Evolutionary conservation across 768 basidiomycete species (phyloP), one percentile per base, ranked within the genome.

Genomic region (Suillus subaureus): DNA sequence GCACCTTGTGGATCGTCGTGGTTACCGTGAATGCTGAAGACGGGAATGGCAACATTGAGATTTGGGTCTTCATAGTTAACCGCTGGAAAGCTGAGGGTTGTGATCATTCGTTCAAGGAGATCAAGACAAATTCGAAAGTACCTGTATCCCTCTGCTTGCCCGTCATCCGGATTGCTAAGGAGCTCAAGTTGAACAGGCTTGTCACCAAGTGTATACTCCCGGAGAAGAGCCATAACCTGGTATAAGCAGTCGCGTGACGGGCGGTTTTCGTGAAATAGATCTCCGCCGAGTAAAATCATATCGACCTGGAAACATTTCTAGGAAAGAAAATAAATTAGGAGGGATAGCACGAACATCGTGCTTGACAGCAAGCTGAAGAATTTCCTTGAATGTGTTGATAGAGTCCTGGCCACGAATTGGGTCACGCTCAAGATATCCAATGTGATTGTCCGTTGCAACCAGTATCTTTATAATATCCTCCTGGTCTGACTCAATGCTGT

Each of bases 1-100:
- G 95, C 90, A 23, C 97, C 97, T 79, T 99, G 97, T 40, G 97
- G 97, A 72, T 99, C 97, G 73, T 99, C 97, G 77, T 99, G 97
- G 73, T 99, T 99, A 51, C 97, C 97, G 72, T 99, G 97, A 61
- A 99, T 99, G 0, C 97, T 98, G 79, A 99, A 99, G 35, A 99
- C 92, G 4, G 97, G 97, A n/a, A 97, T 94, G 4, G 87, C 88
- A 61, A 99, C 85, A 74, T 99, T 99, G 64, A 98, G 83, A 75
- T 99, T 99, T 2, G 91, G 88, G 71, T 99, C 97, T 77, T 99
- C 96, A 73, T 98, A 98, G 76, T 99, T 99, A 68, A 99, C 81
- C 1, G 95, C 94, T 15, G 97, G 97, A 73, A 98, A 99, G 18
- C 96, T 98, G 70, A 7, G 28, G 2, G 56, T 63, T 61, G 35